Evolutionary conservation across 768 basidiomycete species (phyloP), one percentile per base, ranked within the genome.

Genomic region (Pleurotus giganteus): DNA sequence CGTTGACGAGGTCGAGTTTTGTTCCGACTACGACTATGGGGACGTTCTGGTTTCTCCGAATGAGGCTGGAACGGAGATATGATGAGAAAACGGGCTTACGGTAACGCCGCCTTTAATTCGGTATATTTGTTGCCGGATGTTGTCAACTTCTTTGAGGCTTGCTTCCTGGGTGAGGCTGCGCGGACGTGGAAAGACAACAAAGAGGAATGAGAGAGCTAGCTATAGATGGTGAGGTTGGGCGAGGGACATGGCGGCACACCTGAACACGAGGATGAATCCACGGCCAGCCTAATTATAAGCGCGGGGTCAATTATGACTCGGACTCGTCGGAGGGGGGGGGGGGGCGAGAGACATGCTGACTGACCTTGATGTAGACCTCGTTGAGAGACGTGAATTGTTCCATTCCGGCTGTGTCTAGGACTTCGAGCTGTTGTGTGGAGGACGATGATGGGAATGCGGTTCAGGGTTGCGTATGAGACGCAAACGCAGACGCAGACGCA

Each of bases 1-100:
- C 92, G 56, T 80, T 84, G 24, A 80, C 80, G 34, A 94, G 79
- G 66, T 94, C 93, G 37, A 88, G 75, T 66, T 93, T 92, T 27
- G 91, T 93, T 39, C 91, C 92, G 7, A 92, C 92, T 13, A 94
- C 80, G 9, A 93, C 88, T 58, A 94, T 89, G 7, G 92, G 93
- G 17, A 91, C 71, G 27, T 71, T 72, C 84, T 88, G 58, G 34
- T 51, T 47, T 47, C 24, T 47, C 46, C 46, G 29, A 7, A 28
- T 24, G 24, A 23, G 19, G 23, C 23, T 27, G 21, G 47, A 45
- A 21, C 31, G 29, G n/a, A 24, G 21, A 24, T 23, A 54, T 44
- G 31, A 34, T 12, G 45, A 39, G 42, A 27, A 23, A 57, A 43
- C 12, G 13, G 39, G 32, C 76, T 63, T 59, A 88, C 86, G 23